phyloP scores from a whole-genome alignment of 2,329 filamentous ascomycete genomes.

The Bipolaris bicolor region DNA sequence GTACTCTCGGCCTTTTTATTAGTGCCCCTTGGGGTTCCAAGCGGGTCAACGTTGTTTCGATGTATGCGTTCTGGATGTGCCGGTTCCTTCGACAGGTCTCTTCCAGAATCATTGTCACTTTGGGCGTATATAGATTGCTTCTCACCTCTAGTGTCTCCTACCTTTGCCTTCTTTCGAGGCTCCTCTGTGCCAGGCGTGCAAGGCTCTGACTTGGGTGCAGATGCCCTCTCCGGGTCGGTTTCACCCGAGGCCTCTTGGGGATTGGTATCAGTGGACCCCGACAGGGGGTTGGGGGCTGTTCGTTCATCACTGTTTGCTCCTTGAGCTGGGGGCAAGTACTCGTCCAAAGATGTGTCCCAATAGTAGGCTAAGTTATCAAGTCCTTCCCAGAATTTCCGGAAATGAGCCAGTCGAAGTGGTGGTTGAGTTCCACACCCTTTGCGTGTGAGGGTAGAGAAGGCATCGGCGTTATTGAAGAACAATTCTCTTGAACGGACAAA shows the following conservation, averaged over 20 bases:
- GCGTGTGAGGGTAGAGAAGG: slow-evolving; percentile 62
- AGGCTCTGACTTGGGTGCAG: slow-evolving; percentile 16
- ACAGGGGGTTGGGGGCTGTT: slow-evolving; percentile 6
- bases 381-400: slow-evolving; percentile 65
- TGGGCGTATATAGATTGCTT: slow-evolving; percentile 17
- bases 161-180: slow-evolving; percentile 50
- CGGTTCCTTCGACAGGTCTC: slow-evolving; percentile 12
- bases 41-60: slow-evolving; percentile 31
- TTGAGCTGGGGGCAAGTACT: slow-evolving; percentile 54
- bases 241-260: slow-evolving; percentile 16
- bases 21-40: slow-evolving; percentile 35
- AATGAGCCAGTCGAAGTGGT: slow-evolving; percentile 60
- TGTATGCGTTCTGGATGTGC: slow-evolving; percentile 33
- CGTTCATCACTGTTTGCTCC: slow-evolving; percentile 13
- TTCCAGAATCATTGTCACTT: slow-evolving; percentile 17
- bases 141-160: slow-evolving; percentile 31
- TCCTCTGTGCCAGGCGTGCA: slow-evolving; percentile 28
- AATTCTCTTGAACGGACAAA: slow-evolving; percentile 59
- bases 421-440: slow-evolving; percentile 54
- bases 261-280: slow-evolving; percentile 5
- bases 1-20: slow-evolving; percentile 29
- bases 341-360: slow-evolving; percentile 66
- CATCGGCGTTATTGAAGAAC: slow-evolving; percentile 61
- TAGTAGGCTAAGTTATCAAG: slow-evolving; percentile 66
- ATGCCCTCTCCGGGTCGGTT: slow-evolving; percentile 16